phyloP scores from a whole-genome alignment of 2,329 filamentous ascomycete species.

The Alternaria triticina region DNA sequence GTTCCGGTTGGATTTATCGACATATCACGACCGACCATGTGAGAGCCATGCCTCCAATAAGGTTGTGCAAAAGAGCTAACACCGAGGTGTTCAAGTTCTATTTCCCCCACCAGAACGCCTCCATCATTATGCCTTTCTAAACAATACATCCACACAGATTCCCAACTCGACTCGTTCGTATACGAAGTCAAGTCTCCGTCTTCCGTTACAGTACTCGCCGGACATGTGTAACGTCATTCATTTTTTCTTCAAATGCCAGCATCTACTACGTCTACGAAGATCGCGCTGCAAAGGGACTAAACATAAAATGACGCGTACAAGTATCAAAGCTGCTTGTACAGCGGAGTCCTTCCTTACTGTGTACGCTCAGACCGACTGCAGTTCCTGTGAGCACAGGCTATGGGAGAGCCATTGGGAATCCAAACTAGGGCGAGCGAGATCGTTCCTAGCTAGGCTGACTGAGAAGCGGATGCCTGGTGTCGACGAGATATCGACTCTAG shows the following conservation, averaged over 20 bases:
- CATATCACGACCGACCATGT: background rate
- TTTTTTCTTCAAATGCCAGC: conserved; percentile 43
- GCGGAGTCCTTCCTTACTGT: conserved; percentile 32
- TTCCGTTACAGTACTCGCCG: background rate
- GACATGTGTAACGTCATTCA: conserved; percentile 49
- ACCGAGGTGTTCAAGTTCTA: background rate
- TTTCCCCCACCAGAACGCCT: background rate
- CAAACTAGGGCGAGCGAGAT: conserved; percentile 20
- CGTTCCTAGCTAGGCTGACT: conserved; percentile 10
- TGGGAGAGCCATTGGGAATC: conserved; percentile 26
- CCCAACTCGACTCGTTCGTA: background rate
- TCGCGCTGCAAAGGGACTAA: conserved; percentile 46
- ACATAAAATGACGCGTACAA: conserved; percentile 22
- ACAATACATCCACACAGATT: background rate
- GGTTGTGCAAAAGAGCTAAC: background rate
- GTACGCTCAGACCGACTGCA: conserved; percentile 20
- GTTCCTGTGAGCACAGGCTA: conserved; percentile 25
- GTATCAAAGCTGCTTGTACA: conserved; percentile 31
- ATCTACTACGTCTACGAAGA: conserved; percentile 29
- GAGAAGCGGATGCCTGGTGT: conserved; percentile 6
- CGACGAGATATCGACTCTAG: conserved; percentile 9
- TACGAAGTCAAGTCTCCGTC: background rate
- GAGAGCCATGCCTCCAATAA: background rate
- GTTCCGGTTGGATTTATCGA: background rate
- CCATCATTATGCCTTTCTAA: background rate